Base-by-base conservation (phyloP, 768 basidiomycete genomes). In the Suillus sp. region DNA sequence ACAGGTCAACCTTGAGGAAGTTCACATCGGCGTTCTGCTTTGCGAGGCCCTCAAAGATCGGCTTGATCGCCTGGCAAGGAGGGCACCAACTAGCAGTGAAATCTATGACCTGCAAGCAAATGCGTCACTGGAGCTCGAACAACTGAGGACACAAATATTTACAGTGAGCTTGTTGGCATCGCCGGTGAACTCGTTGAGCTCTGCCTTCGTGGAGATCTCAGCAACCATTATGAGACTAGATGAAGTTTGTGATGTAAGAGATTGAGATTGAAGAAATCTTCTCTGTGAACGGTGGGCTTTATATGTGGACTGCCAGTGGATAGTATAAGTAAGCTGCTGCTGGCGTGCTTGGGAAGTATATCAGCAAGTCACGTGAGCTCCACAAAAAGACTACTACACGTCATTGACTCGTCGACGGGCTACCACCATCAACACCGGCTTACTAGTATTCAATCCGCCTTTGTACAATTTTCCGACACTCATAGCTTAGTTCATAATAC, bases 61-160 rank as follows among this genome's bases (percentile, higher is more conserved):
- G 93, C 3, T 92, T 92, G 66, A 95, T 95, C 47, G 82, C 81
- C 74, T 92, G 91, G 72, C 92, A 95, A 40, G 93, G 93, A 1
- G 90, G 88, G 81, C 92, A 94, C 93, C 92, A 56, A 25, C 35
- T 25, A 18, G 55, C 55, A 25, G 55, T 56, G 25, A 56, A 56
- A 27, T 56, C 55, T 25, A 56, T 56, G 13, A 56, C 22, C 55
- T 56, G 35, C 22, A 25, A 56, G 4, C 4, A 25, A 37, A 25
- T 1, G 18, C 27, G 35, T 38, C 16, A 25, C 55, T 56, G 25
- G 22, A 10, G 16, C 9, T 32, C 30, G 20, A 25, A 16, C n/a
- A 11, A 38, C n/a, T 27, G 22, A 38, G 9, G 16, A 22, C 16
- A 56, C 22, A 25, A 25, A 56, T 56, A 18, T 5, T 25, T 35